Evolutionary conservation across 306 rosid species (phyloP).

Genomic region (Vigna angularis): DNA sequence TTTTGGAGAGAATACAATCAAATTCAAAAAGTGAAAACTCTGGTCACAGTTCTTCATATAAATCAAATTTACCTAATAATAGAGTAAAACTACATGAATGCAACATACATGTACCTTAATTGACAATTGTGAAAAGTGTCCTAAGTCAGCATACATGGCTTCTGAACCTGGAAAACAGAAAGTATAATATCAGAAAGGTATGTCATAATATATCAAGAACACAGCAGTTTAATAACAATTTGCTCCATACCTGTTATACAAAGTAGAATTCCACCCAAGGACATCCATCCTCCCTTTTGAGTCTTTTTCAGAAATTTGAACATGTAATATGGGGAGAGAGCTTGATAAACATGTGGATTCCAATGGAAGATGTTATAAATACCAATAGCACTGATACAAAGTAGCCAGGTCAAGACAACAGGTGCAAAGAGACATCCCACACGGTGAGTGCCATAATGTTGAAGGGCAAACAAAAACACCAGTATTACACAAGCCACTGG

Average conservation of each 20-base stretch:
- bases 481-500: slow-evolving; percentile 89
- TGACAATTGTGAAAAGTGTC: slow-evolving; percentile 86
- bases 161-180: slow-evolving; percentile 75
- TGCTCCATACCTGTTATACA: slow-evolving; percentile 84
- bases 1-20: slow-evolving; percentile 31
- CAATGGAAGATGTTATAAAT: slow-evolving; percentile 80
- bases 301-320: slow-evolving; percentile 86
- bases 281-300: slow-evolving; percentile 90
- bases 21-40: slow-evolving; percentile 6
- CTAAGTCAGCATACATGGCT: slow-evolving; percentile 98
- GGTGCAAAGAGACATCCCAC: slow-evolving; percentile 92
- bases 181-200: slow-evolving; percentile 41
- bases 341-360: slow-evolving; percentile 91
- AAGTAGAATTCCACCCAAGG: slow-evolving; percentile 86
- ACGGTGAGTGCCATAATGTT: slow-evolving; percentile 94
- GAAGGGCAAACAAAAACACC: slow-evolving; percentile 80
- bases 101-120: slow-evolving; percentile 54
- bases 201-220: slow-evolving; percentile 11
- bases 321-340: slow-evolving; percentile 96
- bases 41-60: slow-evolving; percentile 6
- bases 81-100: slow-evolving; percentile 18
- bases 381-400: slow-evolving; percentile 92
- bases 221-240: slow-evolving; percentile 24
- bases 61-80: slow-evolving; percentile 1
- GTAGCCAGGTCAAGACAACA: slow-evolving; percentile 83